A percentile compares a stretch with the other conserved stretches of the same genome.
phyloP scores from a whole-genome alignment of 1,284 basidiomycete species.

The Vanrija sp. region DNA sequence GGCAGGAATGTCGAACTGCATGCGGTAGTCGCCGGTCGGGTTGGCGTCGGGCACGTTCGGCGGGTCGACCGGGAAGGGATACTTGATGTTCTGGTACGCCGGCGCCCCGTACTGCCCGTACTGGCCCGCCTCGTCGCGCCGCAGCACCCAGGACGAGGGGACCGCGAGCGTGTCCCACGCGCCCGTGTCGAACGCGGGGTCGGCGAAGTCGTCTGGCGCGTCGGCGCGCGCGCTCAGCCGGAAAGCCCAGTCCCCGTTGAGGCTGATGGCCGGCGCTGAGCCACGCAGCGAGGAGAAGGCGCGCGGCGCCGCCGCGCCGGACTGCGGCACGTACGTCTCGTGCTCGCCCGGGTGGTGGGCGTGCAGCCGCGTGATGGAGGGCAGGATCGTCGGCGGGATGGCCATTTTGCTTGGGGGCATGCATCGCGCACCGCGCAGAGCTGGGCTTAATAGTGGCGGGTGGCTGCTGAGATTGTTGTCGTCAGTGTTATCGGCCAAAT shows the following conservation, averaged over 20 bases:
- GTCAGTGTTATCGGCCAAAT: no score
- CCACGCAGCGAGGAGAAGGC: constrained; percentile 1
- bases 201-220: constrained; percentile 3
- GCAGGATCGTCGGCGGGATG: neutral
- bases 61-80: constrained; percentile 13
- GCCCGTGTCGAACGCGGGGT: neutral
- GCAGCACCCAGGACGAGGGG: constrained; percentile 16
- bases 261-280: constrained; percentile 1
- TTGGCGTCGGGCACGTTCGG: constrained; percentile 16
- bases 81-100: constrained; percentile 18
- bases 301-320: constrained; percentile 6
- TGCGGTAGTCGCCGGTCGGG: constrained; percentile 16
- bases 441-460: no score
- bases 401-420: no score
- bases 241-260: constrained; percentile 22
- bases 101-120: constrained; percentile 4
- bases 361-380: neutral
- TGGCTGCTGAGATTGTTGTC: neutral
- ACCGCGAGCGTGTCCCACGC: constrained; percentile 11
- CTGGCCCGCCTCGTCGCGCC: constrained; percentile 1
- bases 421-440: no score
- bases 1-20: constrained; percentile 5
- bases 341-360: constrained; percentile 8
- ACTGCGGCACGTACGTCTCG: constrained; percentile 10
- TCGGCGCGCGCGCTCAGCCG: constrained; percentile 7